Evolutionary conservation across 2,329 filamentous ascomycete genomes (phyloP).

Genomic region (Aspergillus neotritici): DNA sequence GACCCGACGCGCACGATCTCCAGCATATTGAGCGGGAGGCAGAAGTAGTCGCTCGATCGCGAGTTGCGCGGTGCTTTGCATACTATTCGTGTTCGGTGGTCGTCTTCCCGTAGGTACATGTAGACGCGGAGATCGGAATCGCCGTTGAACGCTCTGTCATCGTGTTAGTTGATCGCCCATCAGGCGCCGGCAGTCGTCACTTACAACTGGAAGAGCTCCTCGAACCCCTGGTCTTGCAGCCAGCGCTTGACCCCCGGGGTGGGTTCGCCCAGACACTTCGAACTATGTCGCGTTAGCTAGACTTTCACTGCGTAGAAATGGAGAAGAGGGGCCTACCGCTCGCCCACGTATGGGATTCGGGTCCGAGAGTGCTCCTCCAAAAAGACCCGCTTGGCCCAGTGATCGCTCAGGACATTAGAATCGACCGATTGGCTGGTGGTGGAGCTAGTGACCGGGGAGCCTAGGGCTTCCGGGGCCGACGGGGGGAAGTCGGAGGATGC

Average conservation of each 20-base stretch:
- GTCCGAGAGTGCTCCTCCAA: slow-evolving; percentile 23
- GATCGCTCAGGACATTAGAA: slow-evolving; percentile 26
- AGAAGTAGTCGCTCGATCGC: slow-evolving; percentile 42
- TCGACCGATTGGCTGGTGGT: slow-evolving; percentile 26
- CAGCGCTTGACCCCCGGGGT: slow-evolving; percentile 23
- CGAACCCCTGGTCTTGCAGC: slow-evolving; percentile 32
- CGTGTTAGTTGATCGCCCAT: neutral
- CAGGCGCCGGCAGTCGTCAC: slow-evolving; percentile 6
- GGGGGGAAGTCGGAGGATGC: slow-evolving; percentile 28
- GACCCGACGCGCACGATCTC: slow-evolving; percentile 34
- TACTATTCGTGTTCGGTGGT: slow-evolving; percentile 51
- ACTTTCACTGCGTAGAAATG: slow-evolving; percentile 1
- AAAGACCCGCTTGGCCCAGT: slow-evolving; percentile 42
- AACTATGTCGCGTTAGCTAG: slow-evolving; percentile 20
- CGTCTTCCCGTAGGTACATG: slow-evolving; percentile 48
- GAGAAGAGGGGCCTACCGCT: slow-evolving; percentile 23
- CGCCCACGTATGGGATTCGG: slow-evolving; percentile 22
- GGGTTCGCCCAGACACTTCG: slow-evolving; percentile 31
- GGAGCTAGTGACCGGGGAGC: slow-evolving; percentile 31
- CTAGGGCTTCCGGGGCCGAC: slow-evolving; percentile 27
- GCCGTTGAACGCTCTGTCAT: slow-evolving; percentile 43
- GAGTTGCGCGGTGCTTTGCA: slow-evolving; percentile 43
- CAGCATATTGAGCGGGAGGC: slow-evolving; percentile 47
- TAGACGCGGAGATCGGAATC: slow-evolving; percentile 41
- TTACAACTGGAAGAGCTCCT: slow-evolving; percentile 37